Evolutionary conservation across 768 basidiomycete species (phyloP).

Genomic region (Rhodotorula toruloides): DNA sequence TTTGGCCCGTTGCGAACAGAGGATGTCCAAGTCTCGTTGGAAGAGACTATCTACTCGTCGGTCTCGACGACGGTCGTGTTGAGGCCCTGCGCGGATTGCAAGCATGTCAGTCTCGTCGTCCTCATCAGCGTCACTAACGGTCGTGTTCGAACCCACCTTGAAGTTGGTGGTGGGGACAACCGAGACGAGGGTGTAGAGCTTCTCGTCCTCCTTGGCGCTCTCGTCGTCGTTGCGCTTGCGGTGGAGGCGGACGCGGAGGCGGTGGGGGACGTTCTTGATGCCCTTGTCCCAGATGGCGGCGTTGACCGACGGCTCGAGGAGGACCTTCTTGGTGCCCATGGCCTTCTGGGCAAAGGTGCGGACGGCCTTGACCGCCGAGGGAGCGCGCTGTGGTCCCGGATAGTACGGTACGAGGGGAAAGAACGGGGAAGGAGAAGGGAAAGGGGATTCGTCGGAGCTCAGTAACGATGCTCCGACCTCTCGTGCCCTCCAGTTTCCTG

Average conservation of each 20-base stretch:
- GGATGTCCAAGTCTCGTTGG: neutral
- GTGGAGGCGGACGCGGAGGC: slow-evolving; percentile 88
- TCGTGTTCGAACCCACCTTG: slow-evolving; percentile 74
- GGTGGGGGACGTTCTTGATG: slow-evolving; percentile 86
- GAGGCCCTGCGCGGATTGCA: slow-evolving; percentile 58
- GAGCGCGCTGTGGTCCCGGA: slow-evolving; percentile 63
- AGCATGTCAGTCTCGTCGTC: too few species aligned
- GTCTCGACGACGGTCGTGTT: slow-evolving; percentile 57
- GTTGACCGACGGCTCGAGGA: slow-evolving; percentile 93
- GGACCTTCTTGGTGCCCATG: slow-evolving; percentile 93
- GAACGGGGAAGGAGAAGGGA: neutral
- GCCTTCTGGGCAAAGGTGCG: slow-evolving; percentile 83
- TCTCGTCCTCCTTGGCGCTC: slow-evolving; percentile 72
- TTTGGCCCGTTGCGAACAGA: too few species aligned
- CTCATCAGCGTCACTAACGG: slow-evolving; percentile 40
- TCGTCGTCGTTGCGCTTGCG: slow-evolving; percentile 97
- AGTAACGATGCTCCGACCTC: slow-evolving; percentile 1
- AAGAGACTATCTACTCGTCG: slow-evolving; percentile 33
- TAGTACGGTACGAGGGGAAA: neutral
- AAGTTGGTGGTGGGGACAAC: slow-evolving; percentile 33
- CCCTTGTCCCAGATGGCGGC: slow-evolving; percentile 84
- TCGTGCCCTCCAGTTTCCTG: neutral
- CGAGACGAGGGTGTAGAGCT: slow-evolving; percentile 26
- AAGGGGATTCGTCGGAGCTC: neutral
- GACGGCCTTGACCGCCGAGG: slow-evolving; percentile 91